Evolutionary conservation across 805 yeast genomes (phyloP), one percentile per base, ranked within the genome.

Genomic region (Saturnispora besseyi): DNA sequence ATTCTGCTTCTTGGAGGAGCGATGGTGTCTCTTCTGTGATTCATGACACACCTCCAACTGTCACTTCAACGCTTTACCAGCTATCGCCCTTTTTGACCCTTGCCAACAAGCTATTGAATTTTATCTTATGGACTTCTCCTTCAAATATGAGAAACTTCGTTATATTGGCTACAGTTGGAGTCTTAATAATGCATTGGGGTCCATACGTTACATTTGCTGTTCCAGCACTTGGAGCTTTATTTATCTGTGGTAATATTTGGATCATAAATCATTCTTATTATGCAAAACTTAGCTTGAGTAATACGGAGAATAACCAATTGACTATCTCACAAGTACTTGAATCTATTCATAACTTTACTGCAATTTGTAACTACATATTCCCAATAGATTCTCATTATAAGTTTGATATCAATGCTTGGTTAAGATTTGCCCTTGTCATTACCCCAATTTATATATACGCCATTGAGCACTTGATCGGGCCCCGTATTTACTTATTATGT

Each of bases 111-210:
- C 49, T 70, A 6, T 59, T 78, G 15, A 74, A 74, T 36, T 59
- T 74, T 12, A 52, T 76, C 21, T 76, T 82, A 1, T 78, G 83
- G 83, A 77, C 83, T 1, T 75, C 76, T 51, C 73, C 68, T 4
- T 76, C 75, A 49, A 62, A 73, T 9, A 75, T 73, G 55, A 66
- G 66, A 52, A 78, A 76, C 55, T 69, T 75, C 50, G 57, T 77
- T 6, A 34, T 70, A 1, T 63, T 75, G 31, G 69, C 70, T 4
- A 52, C 59, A 1, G 73, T 71, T 53, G 64, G 73, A 11, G 62
- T 68, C 31, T 30, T 70, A 1, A 70, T 76, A 12, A 55, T 69
- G 57, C 69, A 75, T 54, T 77, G 82, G 82, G 51, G 61, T 4
- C 36, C 58, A 9, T 51, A 73, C 24, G 60, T 70, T 26, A 51